Evolutionary conservation across 2,329 filamentous ascomycete species (phyloP).

Genomic region (Pyrenophora teres): DNA sequence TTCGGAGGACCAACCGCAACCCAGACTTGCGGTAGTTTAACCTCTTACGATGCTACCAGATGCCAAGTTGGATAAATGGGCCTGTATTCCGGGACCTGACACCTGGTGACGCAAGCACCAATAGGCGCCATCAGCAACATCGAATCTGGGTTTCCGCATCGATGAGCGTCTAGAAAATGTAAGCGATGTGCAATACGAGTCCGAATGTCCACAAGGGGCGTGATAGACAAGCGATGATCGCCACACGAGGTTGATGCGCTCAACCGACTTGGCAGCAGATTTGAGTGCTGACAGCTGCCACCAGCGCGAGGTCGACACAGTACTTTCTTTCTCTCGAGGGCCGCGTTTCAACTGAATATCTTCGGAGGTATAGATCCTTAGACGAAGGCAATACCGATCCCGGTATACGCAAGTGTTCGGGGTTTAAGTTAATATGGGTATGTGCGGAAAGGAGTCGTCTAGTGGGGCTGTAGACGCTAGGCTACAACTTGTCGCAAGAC

Average conservation of each 20-base stretch:
- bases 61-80: conserved; percentile 28
- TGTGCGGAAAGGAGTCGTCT: no score
- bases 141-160: not conserved
- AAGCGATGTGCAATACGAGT: not conserved
- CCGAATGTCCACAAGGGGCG: not conserved
- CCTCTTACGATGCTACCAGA: conserved; percentile 9
- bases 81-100: conserved; percentile 14
- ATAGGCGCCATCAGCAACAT: not conserved
- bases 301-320: no score
- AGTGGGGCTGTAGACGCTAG: no score
- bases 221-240: not conserved
- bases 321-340: no score
- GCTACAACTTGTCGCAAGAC: no score
- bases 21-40: conserved; percentile 6
- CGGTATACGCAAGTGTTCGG: no score
- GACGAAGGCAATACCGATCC: no score
- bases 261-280: not conserved
- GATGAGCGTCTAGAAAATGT: not conserved
- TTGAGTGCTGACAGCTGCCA: no score
- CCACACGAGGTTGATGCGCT: not conserved
- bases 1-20: conserved; percentile 1
- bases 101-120: not conserved
- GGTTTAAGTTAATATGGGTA: no score
- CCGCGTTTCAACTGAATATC: no score
- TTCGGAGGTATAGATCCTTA: no score